These are phyloP conservation scores for Neospermospora avenae DNA, from an alignment of 2,329 filamentous ascomycete genomes.

Conservation along the genomic window DNA sequence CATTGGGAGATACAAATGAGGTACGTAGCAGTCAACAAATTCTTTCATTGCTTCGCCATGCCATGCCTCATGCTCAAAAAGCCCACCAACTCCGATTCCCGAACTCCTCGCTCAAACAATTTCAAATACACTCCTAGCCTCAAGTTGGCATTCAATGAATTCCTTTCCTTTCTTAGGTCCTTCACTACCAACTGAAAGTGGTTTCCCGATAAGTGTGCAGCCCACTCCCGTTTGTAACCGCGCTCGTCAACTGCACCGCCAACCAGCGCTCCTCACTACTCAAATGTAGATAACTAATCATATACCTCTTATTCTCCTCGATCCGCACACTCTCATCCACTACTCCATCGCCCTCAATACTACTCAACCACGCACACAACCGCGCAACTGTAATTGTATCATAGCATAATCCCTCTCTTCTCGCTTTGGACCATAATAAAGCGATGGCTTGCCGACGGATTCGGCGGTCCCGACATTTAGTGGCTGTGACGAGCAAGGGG, in stretches of 20 bases:
- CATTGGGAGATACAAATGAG: too few species aligned
- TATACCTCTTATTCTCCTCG: slow-evolving; percentile 28
- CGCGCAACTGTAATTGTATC: slow-evolving; percentile 34
- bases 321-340: slow-evolving; percentile 29
- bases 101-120: neutral
- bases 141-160: neutral
- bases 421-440: slow-evolving; percentile 33
- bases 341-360: slow-evolving; percentile 33
- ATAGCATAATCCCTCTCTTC: slow-evolving; percentile 34
- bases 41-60: neutral
- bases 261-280: slow-evolving; percentile 34
- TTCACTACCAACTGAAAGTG: slow-evolving; percentile 33
- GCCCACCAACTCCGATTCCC: neutral
- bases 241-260: slow-evolving; percentile 31
- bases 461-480: slow-evolving; percentile 32
- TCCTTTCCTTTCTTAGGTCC: neutral
- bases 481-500: slow-evolving; percentile 32
- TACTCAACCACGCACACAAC: slow-evolving; percentile 34
- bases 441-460: slow-evolving; percentile 32
- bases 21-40: too few species aligned
- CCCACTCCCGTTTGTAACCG: slow-evolving; percentile 26
- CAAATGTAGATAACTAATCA: slow-evolving; percentile 32
- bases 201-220: slow-evolving; percentile 31
- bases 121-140: neutral
- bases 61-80: too few species aligned